Base-by-base conservation (phyloP, 2,329 filamentous ascomycete species). In the Boeremia lycopersici region DNA sequence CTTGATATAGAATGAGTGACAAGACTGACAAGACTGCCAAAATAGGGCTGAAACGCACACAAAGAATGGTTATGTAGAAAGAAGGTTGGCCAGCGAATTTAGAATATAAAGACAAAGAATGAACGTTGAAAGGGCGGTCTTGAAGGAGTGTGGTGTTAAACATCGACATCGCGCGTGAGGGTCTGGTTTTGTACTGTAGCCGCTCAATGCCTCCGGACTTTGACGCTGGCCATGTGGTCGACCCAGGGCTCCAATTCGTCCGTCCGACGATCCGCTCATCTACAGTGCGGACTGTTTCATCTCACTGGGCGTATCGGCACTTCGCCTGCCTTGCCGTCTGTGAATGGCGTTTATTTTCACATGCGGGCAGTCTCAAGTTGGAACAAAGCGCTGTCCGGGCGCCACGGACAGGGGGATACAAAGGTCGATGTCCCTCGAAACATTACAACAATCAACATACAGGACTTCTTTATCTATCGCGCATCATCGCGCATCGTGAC, bases 211-310 rank as follows among this genome's bases (percentile, higher is more conserved):
- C 29, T n/a, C 31, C 44, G 51, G 51, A 48, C 15, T 53, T 52
- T 48, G 44, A 48, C 25, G 33, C 50, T 53, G 50, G 17, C 50
- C 39, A 39, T 15, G 30, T 7, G 36, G 49, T 42, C 49, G 17
- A 28, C 40, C 7, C 9, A 12, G 10, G 17, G 35, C 15, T 19
- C 36, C 49, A 48, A 38, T 19, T 48, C 36, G 44, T 43, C 50
- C 44, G 50, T 23, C 9, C n/a, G 31, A 10, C 29, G 19, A 23
- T 23, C 19, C 19, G 17, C 25, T 15, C 17, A 28, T 30, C 19
- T 34, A 45, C 40, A 31, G 15, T 19, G 7, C 48, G 34, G 41
- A 29, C 8, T 29, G 8, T n/a, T 28, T 29, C 13, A 31, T 25
- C 15, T 25, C 26, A 6, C 15, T 11, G 19, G n/a, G 12, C n/a